These are phyloP conservation scores for Aspergillus quadrilineatus DNA, from an alignment of 2,329 filamentous ascomycete genomes.

Conservation along the genomic window DNA sequence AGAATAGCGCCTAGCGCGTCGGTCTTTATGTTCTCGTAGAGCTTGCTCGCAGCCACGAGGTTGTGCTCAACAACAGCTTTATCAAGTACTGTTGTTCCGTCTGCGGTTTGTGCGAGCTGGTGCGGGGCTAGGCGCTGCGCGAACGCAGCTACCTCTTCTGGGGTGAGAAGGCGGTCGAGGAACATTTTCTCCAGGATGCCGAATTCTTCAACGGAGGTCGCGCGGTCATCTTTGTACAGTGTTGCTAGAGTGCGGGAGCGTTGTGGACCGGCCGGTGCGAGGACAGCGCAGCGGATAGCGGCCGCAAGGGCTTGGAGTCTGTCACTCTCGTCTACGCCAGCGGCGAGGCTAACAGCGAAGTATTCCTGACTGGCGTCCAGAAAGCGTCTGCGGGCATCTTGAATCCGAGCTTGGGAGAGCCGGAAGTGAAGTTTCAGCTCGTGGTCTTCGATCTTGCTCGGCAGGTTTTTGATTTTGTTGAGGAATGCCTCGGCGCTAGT, in stretches of 20 bases:
- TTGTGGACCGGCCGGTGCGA: slow-evolving; percentile 85
- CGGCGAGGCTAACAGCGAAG: slow-evolving; percentile 77
- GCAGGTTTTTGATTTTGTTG: slow-evolving; percentile 92
- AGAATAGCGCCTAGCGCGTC: slow-evolving; percentile 74
- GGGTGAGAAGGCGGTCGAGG: slow-evolving; percentile 77
- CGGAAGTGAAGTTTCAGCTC: slow-evolving; percentile 80
- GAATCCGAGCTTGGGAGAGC: slow-evolving; percentile 87
- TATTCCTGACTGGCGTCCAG: slow-evolving; percentile 84
- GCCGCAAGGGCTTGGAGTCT: slow-evolving; percentile 79
- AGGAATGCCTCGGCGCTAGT: slow-evolving; percentile 81
- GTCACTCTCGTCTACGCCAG: slow-evolving; percentile 80
- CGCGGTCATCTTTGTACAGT: slow-evolving; percentile 90
- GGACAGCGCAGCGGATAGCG: slow-evolving; percentile 86
- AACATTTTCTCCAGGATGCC: slow-evolving; percentile 97
- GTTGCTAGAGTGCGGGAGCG: slow-evolving; percentile 76
- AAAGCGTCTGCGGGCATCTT: slow-evolving; percentile 87
- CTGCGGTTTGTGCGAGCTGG: slow-evolving; percentile 83
- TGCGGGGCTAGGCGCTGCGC: slow-evolving; percentile 77
- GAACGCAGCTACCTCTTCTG: slow-evolving; percentile 83
- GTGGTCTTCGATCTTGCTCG: slow-evolving; percentile 71
- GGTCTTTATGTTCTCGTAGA: slow-evolving; percentile 76
- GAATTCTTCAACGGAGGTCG: slow-evolving; percentile 72
- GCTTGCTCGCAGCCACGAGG: slow-evolving; percentile 75
- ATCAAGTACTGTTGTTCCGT: slow-evolving; percentile 88
- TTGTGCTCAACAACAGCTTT: slow-evolving; percentile 97